Percentiles rank a stretch among this genome's conserved stretches.
These are phyloP conservation scores for Plasmodium relictum DNA, from an alignment of 169 alveolate genomes.

Conservation along the genomic window DNA sequence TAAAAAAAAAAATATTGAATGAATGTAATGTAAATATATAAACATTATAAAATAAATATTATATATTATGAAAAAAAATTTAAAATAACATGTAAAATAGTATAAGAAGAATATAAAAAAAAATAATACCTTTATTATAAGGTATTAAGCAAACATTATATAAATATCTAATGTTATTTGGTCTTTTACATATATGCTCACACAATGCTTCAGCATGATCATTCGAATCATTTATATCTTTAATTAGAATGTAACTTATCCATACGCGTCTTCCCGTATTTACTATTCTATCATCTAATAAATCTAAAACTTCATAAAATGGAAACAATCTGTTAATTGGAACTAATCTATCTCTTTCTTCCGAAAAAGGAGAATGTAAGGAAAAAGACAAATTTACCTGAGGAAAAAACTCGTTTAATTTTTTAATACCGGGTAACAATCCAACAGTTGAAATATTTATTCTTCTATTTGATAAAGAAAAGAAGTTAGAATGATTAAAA, in stretches of 20 bases:
- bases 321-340: slow-evolving; percentile 89
- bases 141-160: slow-evolving; percentile 85
- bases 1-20: not conserved
- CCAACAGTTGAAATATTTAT: slow-evolving; percentile 90
- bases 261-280: slow-evolving; percentile 90
- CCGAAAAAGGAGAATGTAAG: slow-evolving; percentile 89
- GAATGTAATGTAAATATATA: not conserved
- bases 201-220: slow-evolving; percentile 87
- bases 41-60: not conserved
- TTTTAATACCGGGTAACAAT: slow-evolving; percentile 90
- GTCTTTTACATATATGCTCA: slow-evolving; percentile 79
- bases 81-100: not conserved
- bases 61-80: not conserved
- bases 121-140: slow-evolving; percentile 80
- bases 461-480: slow-evolving; percentile 87
- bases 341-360: slow-evolving; percentile 80
- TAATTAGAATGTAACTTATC: slow-evolving; percentile 88
- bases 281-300: slow-evolving; percentile 88
- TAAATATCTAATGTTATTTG: slow-evolving; percentile 79
- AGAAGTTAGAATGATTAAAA: slow-evolving; percentile 80
- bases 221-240: slow-evolving; percentile 84
- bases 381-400: slow-evolving; percentile 91
- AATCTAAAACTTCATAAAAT: slow-evolving; percentile 85
- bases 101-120: not conserved
- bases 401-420: slow-evolving; percentile 85